Percentiles rank a stretch among this genome's conserved stretches.
These are phyloP conservation scores for Letharia columbiana DNA, from an alignment of 495 filamentous ascomycete species.

Conservation along the genomic window DNA sequence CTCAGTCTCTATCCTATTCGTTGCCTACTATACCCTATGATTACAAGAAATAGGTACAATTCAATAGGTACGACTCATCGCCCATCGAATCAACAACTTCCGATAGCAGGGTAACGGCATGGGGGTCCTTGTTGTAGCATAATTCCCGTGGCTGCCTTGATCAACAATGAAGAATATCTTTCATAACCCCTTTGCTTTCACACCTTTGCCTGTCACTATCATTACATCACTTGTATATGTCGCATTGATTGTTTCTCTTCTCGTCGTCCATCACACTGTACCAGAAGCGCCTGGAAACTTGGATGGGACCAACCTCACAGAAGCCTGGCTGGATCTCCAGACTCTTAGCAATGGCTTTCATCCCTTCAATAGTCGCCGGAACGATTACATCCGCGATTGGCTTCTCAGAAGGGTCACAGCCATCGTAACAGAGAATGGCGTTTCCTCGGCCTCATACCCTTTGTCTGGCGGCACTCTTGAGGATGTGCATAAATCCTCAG, in stretches of 20 bases:
- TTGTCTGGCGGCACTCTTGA: not conserved
- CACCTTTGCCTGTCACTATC: slow-evolving; percentile 61
- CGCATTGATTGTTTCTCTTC: slow-evolving; percentile 57
- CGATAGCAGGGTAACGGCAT: not conserved
- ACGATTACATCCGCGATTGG: slow-evolving; percentile 71
- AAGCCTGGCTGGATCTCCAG: slow-evolving; percentile 82
- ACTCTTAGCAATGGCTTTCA: slow-evolving; percentile 67
- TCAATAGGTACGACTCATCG: not conserved
- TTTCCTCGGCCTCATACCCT: slow-evolving; percentile 19
- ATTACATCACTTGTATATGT: slow-evolving; percentile 62
- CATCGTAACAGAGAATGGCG: slow-evolving; percentile 52
- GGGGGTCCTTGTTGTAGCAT: not conserved
- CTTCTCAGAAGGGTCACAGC: slow-evolving; percentile 61
- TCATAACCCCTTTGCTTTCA: slow-evolving; percentile 52
- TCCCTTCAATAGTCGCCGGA: slow-evolving; percentile 76
- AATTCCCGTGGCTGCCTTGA: not conserved
- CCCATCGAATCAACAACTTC: not conserved
- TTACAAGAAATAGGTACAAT: not conserved
- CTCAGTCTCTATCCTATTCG: not conserved
- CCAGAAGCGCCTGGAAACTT: slow-evolving; percentile 57
- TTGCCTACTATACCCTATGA: not conserved
- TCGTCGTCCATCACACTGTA: slow-evolving; percentile 66
- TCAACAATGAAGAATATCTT: slow-evolving; percentile 23
- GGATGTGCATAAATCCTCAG: not conserved
- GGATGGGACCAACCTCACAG: slow-evolving; percentile 61